phyloP scores from a whole-genome alignment of 371 early-diverging fungal genomes.

The Lichtheimia hyalospora region DNA sequence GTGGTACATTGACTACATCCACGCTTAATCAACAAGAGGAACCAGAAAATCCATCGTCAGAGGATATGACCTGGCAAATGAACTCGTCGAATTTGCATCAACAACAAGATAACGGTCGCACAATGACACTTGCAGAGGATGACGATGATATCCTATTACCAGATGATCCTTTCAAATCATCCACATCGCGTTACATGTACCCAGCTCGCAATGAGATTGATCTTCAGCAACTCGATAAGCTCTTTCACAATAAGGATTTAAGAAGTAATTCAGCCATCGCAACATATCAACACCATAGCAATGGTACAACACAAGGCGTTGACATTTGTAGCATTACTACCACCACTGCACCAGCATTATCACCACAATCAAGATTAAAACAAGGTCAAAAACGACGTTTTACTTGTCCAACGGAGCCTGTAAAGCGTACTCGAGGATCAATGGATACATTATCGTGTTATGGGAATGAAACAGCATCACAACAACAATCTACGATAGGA shows the following conservation, averaged over 20 bases:
- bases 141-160: neutral
- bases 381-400: neutral
- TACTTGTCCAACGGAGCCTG: neutral
- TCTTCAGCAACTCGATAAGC: slow-evolving; percentile 17
- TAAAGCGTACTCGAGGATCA: neutral
- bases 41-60: neutral
- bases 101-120: neutral
- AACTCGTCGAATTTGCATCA: neutral
- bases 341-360: neutral
- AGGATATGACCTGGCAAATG: neutral
- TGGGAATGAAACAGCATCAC: neutral
- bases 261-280: slow-evolving; percentile 1
- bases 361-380: neutral
- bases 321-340: neutral
- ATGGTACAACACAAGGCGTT: neutral
- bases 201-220: slow-evolving; percentile 16
- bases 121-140: neutral
- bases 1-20: neutral
- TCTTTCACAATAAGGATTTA: slow-evolving; percentile 14
- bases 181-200: neutral
- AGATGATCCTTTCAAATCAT: neutral
- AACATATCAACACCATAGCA: neutral
- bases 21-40: neutral
- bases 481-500: neutral
- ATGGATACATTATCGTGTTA: neutral